These are phyloP conservation scores for Fusarium penzigii DNA, from an alignment of 2,329 filamentous ascomycete genomes.

Conservation along the genomic window DNA sequence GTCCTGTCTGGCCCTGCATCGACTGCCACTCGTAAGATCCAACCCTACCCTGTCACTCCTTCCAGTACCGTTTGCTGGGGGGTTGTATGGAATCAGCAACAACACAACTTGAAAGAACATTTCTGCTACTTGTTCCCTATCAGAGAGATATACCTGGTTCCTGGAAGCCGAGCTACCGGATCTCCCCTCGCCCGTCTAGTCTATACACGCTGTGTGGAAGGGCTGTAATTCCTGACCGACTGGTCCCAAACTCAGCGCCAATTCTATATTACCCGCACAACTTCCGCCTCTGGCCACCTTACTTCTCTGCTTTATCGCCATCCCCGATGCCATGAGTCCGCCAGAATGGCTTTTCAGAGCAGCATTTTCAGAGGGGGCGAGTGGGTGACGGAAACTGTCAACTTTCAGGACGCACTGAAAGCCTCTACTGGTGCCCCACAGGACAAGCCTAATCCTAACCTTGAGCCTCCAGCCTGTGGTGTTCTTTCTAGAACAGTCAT, in stretches of 20 bases:
- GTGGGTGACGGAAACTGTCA: constrained; percentile 58
- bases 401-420: constrained; percentile 44
- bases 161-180: background rate
- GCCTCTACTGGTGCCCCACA: constrained; percentile 36
- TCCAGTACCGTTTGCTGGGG: background rate
- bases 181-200: background rate
- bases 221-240: background rate
- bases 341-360: constrained; percentile 51
- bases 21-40: background rate
- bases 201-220: background rate
- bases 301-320: background rate
- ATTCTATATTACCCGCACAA: background rate
- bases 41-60: background rate
- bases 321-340: constrained; percentile 23
- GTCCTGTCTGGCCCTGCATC: background rate
- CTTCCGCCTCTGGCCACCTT: constrained; percentile 1
- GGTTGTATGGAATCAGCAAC: background rate
- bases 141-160: background rate
- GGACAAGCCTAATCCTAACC: constrained; percentile 31
- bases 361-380: constrained; percentile 54
- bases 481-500: constrained; percentile 78
- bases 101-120: background rate
- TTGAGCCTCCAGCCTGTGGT: constrained; percentile 59
- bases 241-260: background rate
- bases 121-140: background rate